Evolutionary conservation across 768 basidiomycete species (phyloP).

Genomic region (Panellus pusillus): DNA sequence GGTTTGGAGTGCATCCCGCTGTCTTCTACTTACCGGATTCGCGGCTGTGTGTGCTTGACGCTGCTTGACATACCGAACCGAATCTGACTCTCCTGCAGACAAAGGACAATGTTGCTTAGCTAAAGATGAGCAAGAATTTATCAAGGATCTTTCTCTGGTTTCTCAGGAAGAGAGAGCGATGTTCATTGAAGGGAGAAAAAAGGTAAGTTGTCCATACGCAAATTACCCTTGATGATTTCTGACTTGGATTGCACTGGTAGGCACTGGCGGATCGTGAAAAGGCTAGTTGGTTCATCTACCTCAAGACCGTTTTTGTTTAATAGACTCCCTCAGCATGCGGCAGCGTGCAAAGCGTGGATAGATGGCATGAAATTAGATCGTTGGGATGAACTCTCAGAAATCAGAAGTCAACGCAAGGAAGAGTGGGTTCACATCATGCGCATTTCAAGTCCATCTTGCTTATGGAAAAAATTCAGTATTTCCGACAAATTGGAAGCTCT

Average conservation of each 20-base stretch:
- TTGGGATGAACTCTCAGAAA: constrained; percentile 8
- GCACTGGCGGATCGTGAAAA: constrained; percentile 12
- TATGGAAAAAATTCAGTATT: constrained; percentile 2
- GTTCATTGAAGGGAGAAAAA: constrained; percentile 20
- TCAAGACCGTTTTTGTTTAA: constrained; percentile 4
- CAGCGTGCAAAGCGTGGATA: constrained; percentile 13
- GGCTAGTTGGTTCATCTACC: constrained; percentile 1
- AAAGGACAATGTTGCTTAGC: constrained; percentile 19
- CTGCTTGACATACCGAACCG: background rate
- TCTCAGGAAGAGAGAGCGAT: constrained; percentile 6
- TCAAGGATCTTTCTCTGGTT: constrained; percentile 14
- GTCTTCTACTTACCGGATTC: constrained; percentile 17
- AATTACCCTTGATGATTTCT: too few relatives aligned
- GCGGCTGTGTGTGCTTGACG: background rate
- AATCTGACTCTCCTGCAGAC: background rate
- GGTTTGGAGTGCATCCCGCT: constrained; percentile 26
- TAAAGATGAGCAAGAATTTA: constrained; percentile 21
- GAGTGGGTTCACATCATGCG: constrained; percentile 15
- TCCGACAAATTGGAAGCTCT: constrained; percentile 17
- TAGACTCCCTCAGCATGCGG: constrained; percentile 5
- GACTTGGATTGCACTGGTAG: too few relatives aligned
- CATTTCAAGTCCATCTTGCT: background rate
- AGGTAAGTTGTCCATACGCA: background rate
- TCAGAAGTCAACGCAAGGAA: constrained; percentile 11
- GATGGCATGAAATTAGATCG: constrained; percentile 10